Conservation (phyloP, 2,329 filamentous ascomycete species). For the Arthrobotrys musiformis region DNA sequence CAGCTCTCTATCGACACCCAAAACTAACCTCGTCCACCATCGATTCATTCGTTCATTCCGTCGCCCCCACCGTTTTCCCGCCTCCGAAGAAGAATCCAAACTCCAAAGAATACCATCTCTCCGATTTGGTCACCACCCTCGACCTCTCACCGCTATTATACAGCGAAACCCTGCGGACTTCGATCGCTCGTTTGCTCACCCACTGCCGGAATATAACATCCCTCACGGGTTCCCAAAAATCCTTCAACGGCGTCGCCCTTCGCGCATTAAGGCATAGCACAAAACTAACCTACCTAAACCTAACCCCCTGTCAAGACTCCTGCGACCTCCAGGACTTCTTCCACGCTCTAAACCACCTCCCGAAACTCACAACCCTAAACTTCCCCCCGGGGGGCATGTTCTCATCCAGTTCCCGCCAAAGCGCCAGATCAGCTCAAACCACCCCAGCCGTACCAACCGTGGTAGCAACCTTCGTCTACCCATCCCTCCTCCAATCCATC, state of each 20-base stretch:
- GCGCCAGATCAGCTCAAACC: conserved; percentile 5
- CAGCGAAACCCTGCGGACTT: conserved; percentile 56
- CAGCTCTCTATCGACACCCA: conserved; percentile 56
- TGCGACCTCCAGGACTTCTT: conserved; percentile 58
- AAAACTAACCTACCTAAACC: conserved; percentile 56
- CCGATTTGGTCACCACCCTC: conserved; percentile 55
- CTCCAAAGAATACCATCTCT: conserved; percentile 51
- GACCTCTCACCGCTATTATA: conserved; percentile 58
- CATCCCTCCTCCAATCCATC: conserved; percentile 56
- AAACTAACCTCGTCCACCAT: conserved; percentile 58
- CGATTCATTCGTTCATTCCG: conserved; percentile 54
- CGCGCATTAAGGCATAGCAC: conserved; percentile 46
- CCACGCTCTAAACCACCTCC: conserved; percentile 56
- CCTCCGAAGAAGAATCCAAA: conserved; percentile 25
- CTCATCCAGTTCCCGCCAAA: conserved; percentile 14
- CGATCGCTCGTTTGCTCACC: conserved; percentile 57
- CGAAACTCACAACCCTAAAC: conserved; percentile 56
- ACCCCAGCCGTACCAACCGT: conserved; percentile 29
- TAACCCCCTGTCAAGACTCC: conserved; percentile 57
- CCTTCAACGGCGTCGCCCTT: conserved; percentile 40
- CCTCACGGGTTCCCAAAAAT: conserved; percentile 39
- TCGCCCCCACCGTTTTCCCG: conserved; percentile 56
- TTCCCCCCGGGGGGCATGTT: conserved; percentile 56
- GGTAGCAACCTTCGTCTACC: conserved; percentile 55
- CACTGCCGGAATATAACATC: conserved; percentile 55